phyloP scores from a whole-genome alignment of 306 rosid species.

The Lablab purpureus region DNA sequence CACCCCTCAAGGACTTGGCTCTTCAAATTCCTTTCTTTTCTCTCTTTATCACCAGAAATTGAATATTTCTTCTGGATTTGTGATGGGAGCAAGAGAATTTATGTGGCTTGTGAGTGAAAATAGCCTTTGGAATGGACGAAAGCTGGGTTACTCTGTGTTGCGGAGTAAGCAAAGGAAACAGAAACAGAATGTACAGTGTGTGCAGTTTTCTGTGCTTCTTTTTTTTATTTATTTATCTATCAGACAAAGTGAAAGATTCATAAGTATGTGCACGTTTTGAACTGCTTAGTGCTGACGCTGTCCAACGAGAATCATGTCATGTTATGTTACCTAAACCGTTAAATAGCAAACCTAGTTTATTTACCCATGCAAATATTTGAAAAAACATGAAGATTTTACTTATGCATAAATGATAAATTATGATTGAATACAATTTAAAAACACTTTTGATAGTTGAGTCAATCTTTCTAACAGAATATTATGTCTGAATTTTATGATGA shows the following conservation, averaged over 20 bases:
- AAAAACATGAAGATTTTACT: no score
- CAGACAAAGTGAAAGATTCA: neutral
- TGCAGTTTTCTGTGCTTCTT: neutral
- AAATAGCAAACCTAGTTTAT: neutral
- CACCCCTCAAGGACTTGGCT: neutral
- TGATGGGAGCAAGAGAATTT: slow-evolving; percentile 4
- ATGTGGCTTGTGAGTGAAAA: slow-evolving; percentile 30
- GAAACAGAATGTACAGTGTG: neutral
- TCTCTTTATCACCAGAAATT: neutral
- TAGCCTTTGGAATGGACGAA: slow-evolving; percentile 42
- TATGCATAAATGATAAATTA: no score
- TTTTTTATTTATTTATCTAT: neutral
- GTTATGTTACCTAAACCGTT: neutral
- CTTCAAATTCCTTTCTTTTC: slow-evolving; percentile 7
- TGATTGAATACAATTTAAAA: neutral
- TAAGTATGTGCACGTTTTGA: slow-evolving; percentile 1
- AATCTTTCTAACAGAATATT: no score
- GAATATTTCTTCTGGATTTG: neutral
- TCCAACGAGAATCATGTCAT: neutral
- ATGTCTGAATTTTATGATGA: no score
- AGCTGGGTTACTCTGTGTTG: slow-evolving; percentile 7
- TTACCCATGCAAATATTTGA: no score
- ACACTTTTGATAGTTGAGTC: neutral
- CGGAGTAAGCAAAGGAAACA: slow-evolving; percentile 32
- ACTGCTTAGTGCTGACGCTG: slow-evolving; percentile 43